Evolutionary conservation across 306 rosid genomes (phyloP).

Genomic region (Lathyrus aphaca): DNA sequence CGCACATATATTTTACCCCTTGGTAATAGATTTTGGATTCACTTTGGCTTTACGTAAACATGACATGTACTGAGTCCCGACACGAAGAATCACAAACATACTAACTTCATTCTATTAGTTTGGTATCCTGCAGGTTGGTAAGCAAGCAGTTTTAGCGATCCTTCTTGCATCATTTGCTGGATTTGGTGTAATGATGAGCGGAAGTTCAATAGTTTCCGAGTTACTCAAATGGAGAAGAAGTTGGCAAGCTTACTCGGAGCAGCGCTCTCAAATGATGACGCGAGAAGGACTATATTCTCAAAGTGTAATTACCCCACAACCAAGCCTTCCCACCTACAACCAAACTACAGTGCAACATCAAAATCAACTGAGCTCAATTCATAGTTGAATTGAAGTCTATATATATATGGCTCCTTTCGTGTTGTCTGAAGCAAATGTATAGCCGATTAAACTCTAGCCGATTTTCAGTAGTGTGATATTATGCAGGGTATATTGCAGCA

Average conservation of each 20-base stretch:
- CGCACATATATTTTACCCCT: conserved; percentile 80
- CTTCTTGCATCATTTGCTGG: conserved; percentile 94
- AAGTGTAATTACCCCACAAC: conserved; percentile 34
- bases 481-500: conserved; percentile 39
- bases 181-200: conserved; percentile 86
- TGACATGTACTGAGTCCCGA: not conserved
- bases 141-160: conserved; percentile 78
- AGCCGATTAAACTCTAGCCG: conserved; percentile 23
- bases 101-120: conserved; percentile 22
- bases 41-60: too few species aligned
- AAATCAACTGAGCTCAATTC: conserved; percentile 37
- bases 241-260: conserved; percentile 52
- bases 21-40: conserved; percentile 58
- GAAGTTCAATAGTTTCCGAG: conserved; percentile 77
- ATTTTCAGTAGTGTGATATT: conserved; percentile 21
- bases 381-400: conserved; percentile 36
- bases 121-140: conserved; percentile 58
- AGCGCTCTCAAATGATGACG: conserved; percentile 40
- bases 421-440: conserved; percentile 23
- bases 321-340: conserved; percentile 30
- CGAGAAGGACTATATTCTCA: conserved; percentile 36
- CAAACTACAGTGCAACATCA: conserved; percentile 30
- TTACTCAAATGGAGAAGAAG: conserved; percentile 61
- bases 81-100: conserved; percentile 18
- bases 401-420: conserved; percentile 24